Base-by-base conservation (phyloP, 805 yeast genomes). In the Metschnikowia henanensis region DNA sequence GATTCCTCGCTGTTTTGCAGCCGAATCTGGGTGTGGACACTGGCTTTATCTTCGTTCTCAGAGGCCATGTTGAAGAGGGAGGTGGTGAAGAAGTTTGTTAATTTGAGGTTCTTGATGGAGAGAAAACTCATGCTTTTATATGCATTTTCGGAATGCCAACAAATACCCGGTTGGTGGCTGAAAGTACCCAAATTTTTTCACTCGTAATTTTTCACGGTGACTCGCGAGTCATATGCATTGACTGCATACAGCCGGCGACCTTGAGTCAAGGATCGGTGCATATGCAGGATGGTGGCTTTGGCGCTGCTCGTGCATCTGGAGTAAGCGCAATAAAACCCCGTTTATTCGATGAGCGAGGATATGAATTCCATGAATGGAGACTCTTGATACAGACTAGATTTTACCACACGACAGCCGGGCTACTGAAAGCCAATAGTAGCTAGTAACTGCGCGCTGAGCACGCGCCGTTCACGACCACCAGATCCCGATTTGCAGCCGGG, bases 1-100 rank as follows among this genome's bases (percentile, higher is more conserved):
- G 43, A 39, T 6, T 33, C 43, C 8, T 39, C 43, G 3, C 15
- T 26, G 33, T 32, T 19, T 12, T 33, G 31, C 29, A 31, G 12
- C n/a, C 18, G n/a, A 7, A 5, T 8, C n/a, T 20, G 18, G 18
- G 18, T 28, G 19, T 39, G 15, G 29, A 21, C 33, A 19, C 39
- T 19, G 23, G 26, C 25, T 12, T 19, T 28, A 16, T 38, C 41
- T 6, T 6, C 13, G 15, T 4, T 18, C 13, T 48, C 50, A 10
- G 41, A 10, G 13, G 17, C 9, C 20, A 15, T 31, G 5, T 12
- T 5, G 3, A 17, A 18, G 18, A 12, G 22, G 10, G 10, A 5
- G 7, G 10, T 13, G 18, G 4, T 18, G 6, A 2, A 8, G 22
- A 29, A 16, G 4, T 10, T n/a, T n/a, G n/a, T n/a, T 3, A 3